Evolutionary conservation across 768 basidiomycete genomes (phyloP).

Genomic region (Mycena floridula): DNA sequence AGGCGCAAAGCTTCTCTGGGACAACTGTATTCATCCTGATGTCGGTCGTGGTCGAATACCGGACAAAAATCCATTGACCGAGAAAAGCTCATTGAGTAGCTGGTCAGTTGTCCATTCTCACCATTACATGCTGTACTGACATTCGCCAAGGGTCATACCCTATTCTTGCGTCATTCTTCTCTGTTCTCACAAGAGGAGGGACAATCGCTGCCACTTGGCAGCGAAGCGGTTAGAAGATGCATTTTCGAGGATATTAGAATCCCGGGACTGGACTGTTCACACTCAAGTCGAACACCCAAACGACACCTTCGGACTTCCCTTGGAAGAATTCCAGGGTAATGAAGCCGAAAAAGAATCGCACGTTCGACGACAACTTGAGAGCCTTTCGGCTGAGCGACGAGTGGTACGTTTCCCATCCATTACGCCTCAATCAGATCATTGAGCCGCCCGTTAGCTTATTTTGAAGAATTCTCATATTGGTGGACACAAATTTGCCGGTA

Average conservation of each 20-base stretch:
- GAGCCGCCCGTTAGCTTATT: too few species aligned
- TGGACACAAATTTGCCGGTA: conserved; percentile 90
- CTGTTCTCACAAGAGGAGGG: conserved; percentile 90
- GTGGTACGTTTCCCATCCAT: too few species aligned
- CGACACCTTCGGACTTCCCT: conserved; percentile 39
- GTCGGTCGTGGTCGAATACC: conserved; percentile 46
- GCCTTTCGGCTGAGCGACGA: conserved; percentile 49
- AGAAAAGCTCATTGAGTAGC: conserved; percentile 47
- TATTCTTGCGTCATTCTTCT: conserved; percentile 88
- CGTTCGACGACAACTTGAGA: conserved; percentile 45
- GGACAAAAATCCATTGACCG: conserved; percentile 34
- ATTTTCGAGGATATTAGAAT: conserved; percentile 56
- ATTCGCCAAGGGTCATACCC: conserved; percentile 78
- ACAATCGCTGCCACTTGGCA: conserved; percentile 86
- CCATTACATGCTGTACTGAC: too few species aligned
- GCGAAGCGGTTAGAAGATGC: conserved; percentile 78
- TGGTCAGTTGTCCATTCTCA: too few species aligned
- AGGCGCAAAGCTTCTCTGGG: conserved; percentile 70
- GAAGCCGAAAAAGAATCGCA: conserved; percentile 49
- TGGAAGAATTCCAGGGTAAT: conserved; percentile 54
- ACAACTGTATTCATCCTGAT: conserved; percentile 52
- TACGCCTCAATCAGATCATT: too few species aligned
- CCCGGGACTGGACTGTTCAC: conserved; percentile 69
- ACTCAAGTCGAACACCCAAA: conserved; percentile 62
- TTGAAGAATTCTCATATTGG: conserved; percentile 87